A percentile compares a stretch with the other conserved stretches of the same genome.
Conservation (phyloP, 495 filamentous ascomycete species). For the Trichoderma virens region DNA sequence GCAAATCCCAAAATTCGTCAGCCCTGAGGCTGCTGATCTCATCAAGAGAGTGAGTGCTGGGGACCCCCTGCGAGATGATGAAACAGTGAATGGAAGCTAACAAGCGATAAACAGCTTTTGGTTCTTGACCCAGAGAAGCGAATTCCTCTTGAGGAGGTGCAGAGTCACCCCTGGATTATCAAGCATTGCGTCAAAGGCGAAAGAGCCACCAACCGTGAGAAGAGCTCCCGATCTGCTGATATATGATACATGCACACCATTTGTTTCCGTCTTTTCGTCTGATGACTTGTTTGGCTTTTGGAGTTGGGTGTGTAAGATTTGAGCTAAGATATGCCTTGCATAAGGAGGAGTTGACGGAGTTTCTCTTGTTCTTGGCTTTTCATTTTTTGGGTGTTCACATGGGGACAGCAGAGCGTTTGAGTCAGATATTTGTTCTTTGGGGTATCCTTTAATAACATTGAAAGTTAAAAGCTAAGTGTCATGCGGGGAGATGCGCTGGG, state of each 20-base stretch:
- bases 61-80: background rate
- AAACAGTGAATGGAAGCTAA: slow-evolving; percentile 12
- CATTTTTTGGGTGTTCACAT: background rate
- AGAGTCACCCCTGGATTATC: slow-evolving; percentile 90
- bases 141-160: slow-evolving; percentile 80
- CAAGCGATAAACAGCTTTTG: slow-evolving; percentile 55
- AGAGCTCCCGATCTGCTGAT: slow-evolving; percentile 14
- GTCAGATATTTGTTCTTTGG: background rate
- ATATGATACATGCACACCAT: background rate
- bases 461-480: background rate
- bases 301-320: background rate
- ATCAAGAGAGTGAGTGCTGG: slow-evolving; percentile 67
- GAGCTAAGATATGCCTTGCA: background rate
- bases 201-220: slow-evolving; percentile 45
- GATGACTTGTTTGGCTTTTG: background rate
- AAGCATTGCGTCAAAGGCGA: slow-evolving; percentile 89
- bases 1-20: slow-evolving; percentile 84
- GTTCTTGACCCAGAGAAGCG: slow-evolving; percentile 92
- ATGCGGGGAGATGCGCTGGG: background rate
- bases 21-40: slow-evolving; percentile 81
- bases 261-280: background rate
- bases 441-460: slow-evolving; percentile 3
- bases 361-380: background rate
- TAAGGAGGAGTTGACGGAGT: background rate
- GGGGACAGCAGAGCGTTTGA: background rate